Base-by-base conservation (phyloP, 495 filamentous ascomycete genomes). In the Penicillium verhagenii region DNA sequence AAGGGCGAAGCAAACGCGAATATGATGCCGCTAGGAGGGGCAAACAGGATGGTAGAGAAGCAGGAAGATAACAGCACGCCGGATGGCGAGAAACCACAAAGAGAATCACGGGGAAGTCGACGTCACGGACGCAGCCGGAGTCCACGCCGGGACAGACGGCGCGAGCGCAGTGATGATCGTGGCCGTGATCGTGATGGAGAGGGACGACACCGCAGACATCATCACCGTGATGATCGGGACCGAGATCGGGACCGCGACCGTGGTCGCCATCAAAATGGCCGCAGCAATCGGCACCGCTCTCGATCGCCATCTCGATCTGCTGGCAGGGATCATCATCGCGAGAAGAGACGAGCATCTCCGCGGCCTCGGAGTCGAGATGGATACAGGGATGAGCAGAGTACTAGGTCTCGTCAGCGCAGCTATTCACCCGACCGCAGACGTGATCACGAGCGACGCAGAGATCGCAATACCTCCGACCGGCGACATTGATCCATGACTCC, bases 1-100 rank as follows among this genome's bases (percentile, higher is more conserved):
- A 81, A 72, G 35, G 54, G 57, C 10, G 56, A 56, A 1, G 56
- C 63, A 48, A 79, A 80, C 61, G 71, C 78, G 49, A 75, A 78
- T 49, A 45, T 79, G 57, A 63, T 57, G 6, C 76, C 74, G 1
- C 44, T 80, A 16, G 70, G 76, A 10, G 65, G 60, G 18, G 65
- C 62, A 24, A 61, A 73, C 8, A 35, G 16, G 16, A 35, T 35
- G 33, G 60, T 61, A 13, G 58, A 60, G 38, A 68, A 61, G 48
- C 61, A 57, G 0, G 53, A 26, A 10, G 50, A 60, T 21, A 53
- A 60, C 40, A 68, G 68, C n/a, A 63, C 49, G 47, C 26, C 59
- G 1, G 62, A 53, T 23, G 60, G 53, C n/a, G 54, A 62, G 24
- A 61, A 61, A 7, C 16, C 57, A 33, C 62, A 67, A 42, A 47